A percentile compares a stretch with the other conserved stretches of the same genome.
phyloP scores from a whole-genome alignment of 1,284 basidiomycete genomes.

The Caloboletus firmus region DNA sequence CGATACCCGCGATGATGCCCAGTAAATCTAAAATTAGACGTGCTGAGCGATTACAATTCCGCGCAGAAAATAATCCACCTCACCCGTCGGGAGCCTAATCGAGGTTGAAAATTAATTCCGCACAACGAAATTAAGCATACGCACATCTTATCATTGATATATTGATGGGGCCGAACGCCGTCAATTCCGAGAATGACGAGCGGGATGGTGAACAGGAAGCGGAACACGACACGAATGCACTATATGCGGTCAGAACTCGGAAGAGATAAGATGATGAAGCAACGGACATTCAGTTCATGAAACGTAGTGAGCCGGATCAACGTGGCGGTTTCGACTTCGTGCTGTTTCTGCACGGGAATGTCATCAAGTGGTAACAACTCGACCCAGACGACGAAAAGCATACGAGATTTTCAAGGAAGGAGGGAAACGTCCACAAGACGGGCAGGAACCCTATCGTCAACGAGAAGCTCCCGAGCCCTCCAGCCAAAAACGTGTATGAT shows the following conservation, averaged over 20 bases:
- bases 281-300: constrained; percentile 71
- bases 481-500: constrained; percentile 65
- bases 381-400: constrained; percentile 20
- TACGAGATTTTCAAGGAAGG: constrained; percentile 61
- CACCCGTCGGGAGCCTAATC: constrained; percentile 35
- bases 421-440: constrained; percentile 67
- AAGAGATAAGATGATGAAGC: neutral
- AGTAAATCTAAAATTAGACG: constrained; percentile 49
- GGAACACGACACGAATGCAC: constrained; percentile 68
- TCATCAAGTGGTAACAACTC: neutral
- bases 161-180: constrained; percentile 57
- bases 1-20: constrained; percentile 56
- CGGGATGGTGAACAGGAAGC: constrained; percentile 64
- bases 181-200: constrained; percentile 65
- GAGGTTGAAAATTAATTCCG: neutral
- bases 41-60: neutral
- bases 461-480: constrained; percentile 63
- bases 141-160: constrained; percentile 62
- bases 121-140: constrained; percentile 8
- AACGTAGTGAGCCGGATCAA: constrained; percentile 72
- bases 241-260: constrained; percentile 26
- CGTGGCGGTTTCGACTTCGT: constrained; percentile 56
- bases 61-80: neutral
- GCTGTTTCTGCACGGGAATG: constrained; percentile 45
- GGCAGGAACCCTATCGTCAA: constrained; percentile 71